Evolutionary conservation across 2,329 filamentous ascomycete species (phyloP).

Genomic region (Tolypocladium paradoxum): DNA sequence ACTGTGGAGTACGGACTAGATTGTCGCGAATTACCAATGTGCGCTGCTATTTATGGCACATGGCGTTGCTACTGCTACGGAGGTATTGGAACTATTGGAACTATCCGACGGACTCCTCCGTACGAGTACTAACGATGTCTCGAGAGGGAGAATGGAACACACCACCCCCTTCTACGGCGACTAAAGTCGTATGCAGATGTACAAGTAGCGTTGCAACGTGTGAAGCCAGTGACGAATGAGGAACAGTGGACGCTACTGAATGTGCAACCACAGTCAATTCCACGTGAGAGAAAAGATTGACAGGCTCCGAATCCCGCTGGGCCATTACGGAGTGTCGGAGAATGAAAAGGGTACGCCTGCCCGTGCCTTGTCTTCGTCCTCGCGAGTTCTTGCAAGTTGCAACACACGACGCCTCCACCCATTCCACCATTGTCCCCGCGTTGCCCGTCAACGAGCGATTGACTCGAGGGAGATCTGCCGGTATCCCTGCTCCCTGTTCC

Average conservation of each 20-base stretch:
- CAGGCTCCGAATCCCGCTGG: neutral
- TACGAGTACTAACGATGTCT: too few species aligned
- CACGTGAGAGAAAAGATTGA: neutral
- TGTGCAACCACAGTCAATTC: neutral
- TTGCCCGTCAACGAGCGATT: neutral
- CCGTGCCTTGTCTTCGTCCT: neutral
- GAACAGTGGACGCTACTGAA: neutral
- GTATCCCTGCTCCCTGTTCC: neutral
- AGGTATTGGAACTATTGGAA: too few species aligned
- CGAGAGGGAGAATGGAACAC: too few species aligned
- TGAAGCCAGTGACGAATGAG: neutral
- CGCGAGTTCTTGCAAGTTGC: neutral
- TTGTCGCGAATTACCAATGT: neutral
- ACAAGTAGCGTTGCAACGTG: neutral
- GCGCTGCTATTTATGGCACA: neutral
- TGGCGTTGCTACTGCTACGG: neutral
- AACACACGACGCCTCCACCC: neutral
- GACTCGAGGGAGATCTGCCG: neutral
- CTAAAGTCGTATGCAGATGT: neutral
- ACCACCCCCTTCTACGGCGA: neutral
- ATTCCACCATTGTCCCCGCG: neutral
- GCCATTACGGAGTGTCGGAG: neutral
- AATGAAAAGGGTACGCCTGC: neutral
- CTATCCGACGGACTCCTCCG: too few species aligned
- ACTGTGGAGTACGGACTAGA: neutral